phyloP scores from a whole-genome alignment of 2,329 filamentous ascomycete species.

The Colletotrichum sp. region DNA sequence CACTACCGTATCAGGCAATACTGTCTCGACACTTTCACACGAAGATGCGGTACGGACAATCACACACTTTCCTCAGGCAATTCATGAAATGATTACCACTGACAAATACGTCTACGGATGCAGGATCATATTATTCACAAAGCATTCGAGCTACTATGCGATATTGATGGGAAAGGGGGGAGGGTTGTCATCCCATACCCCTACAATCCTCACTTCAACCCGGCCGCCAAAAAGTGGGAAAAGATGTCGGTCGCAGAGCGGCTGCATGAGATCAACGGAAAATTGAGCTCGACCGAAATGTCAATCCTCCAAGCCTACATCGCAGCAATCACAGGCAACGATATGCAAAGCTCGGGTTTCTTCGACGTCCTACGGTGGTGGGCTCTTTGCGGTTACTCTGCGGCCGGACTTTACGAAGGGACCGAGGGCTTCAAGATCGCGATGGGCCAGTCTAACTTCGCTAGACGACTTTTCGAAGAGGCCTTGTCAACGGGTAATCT shows the following conservation, averaged over 20 bases:
- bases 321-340: conserved; percentile 28
- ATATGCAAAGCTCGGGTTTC: conserved; percentile 26
- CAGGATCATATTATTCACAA: too few relatives aligned
- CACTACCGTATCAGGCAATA: too few relatives aligned
- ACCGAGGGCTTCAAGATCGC: conserved; percentile 30
- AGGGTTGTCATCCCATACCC: too few relatives aligned
- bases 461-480: conserved; percentile 31
- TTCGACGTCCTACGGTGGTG: conserved; percentile 26
- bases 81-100: too few relatives aligned
- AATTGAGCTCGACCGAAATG: conserved; percentile 29
- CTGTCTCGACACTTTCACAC: too few relatives aligned
- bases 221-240: conserved; percentile 25
- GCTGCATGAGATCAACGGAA: conserved; percentile 31
- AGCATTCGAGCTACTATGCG: too few relatives aligned
- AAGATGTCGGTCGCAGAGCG: conserved; percentile 32
- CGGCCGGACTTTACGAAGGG: conserved; percentile 26
- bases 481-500: conserved; percentile 24
- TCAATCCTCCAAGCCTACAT: conserved; percentile 28
- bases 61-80: too few relatives aligned
- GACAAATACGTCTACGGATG: too few relatives aligned
- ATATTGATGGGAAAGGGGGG: too few relatives aligned
- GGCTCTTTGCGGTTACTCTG: conserved; percentile 23
- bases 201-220: neutral
- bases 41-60: too few relatives aligned
- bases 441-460: conserved; percentile 31